Evolutionary conservation across 164 flowering plant species (phyloP).

Genomic region (Macadamia tetraphylla): DNA sequence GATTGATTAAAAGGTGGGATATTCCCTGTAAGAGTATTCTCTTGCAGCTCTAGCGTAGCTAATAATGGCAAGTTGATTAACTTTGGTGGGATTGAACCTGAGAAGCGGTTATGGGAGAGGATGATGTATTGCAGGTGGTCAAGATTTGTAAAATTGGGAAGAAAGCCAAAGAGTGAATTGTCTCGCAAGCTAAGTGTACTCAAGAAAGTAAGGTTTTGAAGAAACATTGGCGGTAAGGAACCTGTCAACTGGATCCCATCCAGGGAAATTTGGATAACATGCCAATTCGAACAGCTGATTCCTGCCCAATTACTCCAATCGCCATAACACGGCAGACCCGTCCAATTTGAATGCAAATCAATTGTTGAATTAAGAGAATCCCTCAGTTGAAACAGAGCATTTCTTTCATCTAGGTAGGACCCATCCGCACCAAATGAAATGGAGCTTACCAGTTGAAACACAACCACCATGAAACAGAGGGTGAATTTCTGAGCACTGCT

Average conservation of each 20-base stretch:
- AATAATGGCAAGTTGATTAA: conserved; percentile 25
- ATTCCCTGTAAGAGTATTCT: conserved; percentile 32
- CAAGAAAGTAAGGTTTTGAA: conserved; percentile 31
- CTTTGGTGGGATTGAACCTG: conserved; percentile 32
- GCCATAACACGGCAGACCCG: conserved; percentile 40
- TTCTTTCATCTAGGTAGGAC: conserved; percentile 31
- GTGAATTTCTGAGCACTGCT: background rate
- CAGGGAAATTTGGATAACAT: conserved; percentile 28
- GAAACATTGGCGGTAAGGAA: conserved; percentile 30
- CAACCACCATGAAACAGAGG: background rate
- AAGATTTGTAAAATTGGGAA: conserved; percentile 38
- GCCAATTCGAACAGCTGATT: conserved; percentile 31
- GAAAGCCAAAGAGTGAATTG: conserved; percentile 35
- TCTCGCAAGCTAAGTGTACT: conserved; percentile 33
- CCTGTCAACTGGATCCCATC: conserved; percentile 35
- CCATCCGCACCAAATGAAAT: background rate
- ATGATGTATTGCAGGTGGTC: conserved; percentile 20
- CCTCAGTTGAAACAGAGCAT: conserved; percentile 34
- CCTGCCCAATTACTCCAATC: conserved; percentile 40
- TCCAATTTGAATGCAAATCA: conserved; percentile 37
- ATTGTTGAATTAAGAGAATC: conserved; percentile 23
- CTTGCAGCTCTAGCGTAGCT: conserved; percentile 30
- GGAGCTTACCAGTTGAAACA: background rate
- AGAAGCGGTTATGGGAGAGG: conserved; percentile 35
- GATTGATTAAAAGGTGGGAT: conserved; percentile 48